Conservation (phyloP, 345 rosid genomes). For the Brassica carinata region DNA sequence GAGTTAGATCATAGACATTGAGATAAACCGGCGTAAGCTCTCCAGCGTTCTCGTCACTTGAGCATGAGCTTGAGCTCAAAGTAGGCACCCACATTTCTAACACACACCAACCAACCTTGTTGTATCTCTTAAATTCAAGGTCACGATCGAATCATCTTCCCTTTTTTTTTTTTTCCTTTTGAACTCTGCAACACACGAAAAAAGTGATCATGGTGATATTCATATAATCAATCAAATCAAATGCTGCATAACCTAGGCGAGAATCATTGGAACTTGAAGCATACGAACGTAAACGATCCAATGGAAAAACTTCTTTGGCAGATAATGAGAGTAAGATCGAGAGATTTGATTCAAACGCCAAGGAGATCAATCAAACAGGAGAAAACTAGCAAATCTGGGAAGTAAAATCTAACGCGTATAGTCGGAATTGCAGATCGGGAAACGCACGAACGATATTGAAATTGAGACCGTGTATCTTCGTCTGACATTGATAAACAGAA, state of each 20-base stretch:
- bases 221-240: constrained; percentile 1
- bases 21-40: constrained; percentile 63
- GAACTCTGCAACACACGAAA: constrained; percentile 20
- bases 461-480: neutral
- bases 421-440: constrained; percentile 11
- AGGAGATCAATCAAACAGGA: constrained; percentile 5
- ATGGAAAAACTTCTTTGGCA: neutral
- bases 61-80: constrained; percentile 54
- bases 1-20: constrained; percentile 90
- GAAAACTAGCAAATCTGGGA: neutral
- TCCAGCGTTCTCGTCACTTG: constrained; percentile 48
- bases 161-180: constrained; percentile 26
- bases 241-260: neutral
- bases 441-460: neutral
- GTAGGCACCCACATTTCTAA: constrained; percentile 72
- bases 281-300: constrained; percentile 11
- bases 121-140: neutral
- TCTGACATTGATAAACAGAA: neutral
- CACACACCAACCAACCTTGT: neutral
- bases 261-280: neutral
- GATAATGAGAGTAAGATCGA: neutral
- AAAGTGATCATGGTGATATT: neutral
- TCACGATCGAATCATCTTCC: constrained; percentile 19
- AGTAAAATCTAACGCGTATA: neutral
- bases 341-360: neutral